phyloP scores from a whole-genome alignment of 495 filamentous ascomycete species.

The Apodospora peruviana region DNA sequence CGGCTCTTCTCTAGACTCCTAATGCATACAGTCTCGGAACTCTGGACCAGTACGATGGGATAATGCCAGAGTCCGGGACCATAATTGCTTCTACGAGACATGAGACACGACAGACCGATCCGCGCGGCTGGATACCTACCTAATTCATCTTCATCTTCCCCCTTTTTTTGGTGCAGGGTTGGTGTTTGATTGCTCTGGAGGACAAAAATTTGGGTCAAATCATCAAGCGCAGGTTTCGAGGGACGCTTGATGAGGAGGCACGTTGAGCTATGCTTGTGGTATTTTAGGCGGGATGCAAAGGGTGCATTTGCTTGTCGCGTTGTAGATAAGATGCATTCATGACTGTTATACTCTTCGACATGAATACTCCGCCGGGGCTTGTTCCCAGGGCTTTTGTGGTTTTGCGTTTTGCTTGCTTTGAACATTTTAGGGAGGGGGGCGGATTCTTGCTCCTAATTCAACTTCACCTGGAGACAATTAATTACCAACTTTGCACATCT shows the following conservation, averaged over 20 bases:
- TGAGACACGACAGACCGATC: conserved; percentile 27
- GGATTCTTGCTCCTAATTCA: conserved; percentile 24
- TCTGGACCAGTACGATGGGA: neutral
- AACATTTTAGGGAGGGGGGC: conserved; percentile 5
- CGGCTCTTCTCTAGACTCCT: conserved; percentile 29
- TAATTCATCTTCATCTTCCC: conserved; percentile 6
- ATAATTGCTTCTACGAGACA: conserved; percentile 27
- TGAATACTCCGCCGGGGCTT: conserved; percentile 19
- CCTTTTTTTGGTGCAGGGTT: conserved; percentile 24
- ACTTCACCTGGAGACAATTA: conserved; percentile 23
- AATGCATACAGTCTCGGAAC: conserved; percentile 15
- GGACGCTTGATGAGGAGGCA: conserved; percentile 12
- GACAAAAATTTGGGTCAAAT: neutral
- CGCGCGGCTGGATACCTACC: conserved; percentile 9
- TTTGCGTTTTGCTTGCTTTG: conserved; percentile 5
- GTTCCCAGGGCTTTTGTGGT: conserved; percentile 20
- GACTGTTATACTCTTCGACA: conserved; percentile 15
- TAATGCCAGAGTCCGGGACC: conserved; percentile 6
- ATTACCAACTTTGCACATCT: conserved; percentile 23
- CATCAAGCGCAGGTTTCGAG: conserved; percentile 8
- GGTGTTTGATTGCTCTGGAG: conserved; percentile 18
- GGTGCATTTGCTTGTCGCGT: conserved; percentile 16
- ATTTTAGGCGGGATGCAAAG: conserved; percentile 8
- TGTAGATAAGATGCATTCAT: conserved; percentile 16
- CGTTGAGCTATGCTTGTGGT: conserved; percentile 10